These are phyloP conservation scores for Candida wancherniae DNA, from an alignment of 805 yeast species.

Conservation along the genomic window DNA sequence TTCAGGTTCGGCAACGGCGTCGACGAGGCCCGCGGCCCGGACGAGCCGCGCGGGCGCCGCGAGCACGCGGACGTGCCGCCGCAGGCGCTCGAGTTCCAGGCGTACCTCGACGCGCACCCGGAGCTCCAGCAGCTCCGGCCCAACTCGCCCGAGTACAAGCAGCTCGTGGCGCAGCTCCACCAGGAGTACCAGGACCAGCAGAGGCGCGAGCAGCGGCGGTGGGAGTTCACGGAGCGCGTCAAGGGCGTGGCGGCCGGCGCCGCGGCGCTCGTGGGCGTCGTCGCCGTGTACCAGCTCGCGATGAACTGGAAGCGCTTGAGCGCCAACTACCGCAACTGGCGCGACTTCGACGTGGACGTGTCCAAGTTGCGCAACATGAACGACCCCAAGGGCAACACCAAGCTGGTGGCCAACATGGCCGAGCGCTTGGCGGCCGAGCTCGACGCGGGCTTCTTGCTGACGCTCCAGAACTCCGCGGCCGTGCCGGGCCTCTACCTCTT, in stretches of 20 bases:
- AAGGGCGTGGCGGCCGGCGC: slow-evolving; percentile 44
- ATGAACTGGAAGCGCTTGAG: slow-evolving; percentile 41
- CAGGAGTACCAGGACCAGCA: slow-evolving; percentile 24
- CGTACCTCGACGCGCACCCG: slow-evolving; percentile 18
- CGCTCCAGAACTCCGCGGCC: slow-evolving; percentile 21
- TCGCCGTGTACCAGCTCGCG: slow-evolving; percentile 38
- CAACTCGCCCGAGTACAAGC: slow-evolving; percentile 36
- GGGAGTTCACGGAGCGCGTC: slow-evolving; percentile 40
- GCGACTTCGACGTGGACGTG: slow-evolving; percentile 34
- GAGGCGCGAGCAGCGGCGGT: slow-evolving; percentile 23
- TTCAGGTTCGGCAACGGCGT: slow-evolving; percentile 23
- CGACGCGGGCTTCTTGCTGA: slow-evolving; percentile 15
- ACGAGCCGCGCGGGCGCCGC: slow-evolving; percentile 5
- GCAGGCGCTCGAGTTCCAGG: slow-evolving; percentile 1
- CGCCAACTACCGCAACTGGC: slow-evolving; percentile 27
- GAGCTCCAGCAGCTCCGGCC: slow-evolving; percentile 22
- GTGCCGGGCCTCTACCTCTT: slow-evolving; percentile 33
- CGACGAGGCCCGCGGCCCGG: slow-evolving; percentile 1
- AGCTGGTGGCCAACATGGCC: slow-evolving; percentile 22
- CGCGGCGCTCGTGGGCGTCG: slow-evolving; percentile 31
- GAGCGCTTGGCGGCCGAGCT: slow-evolving; percentile 23
- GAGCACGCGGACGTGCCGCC: slow-evolving; percentile 3
- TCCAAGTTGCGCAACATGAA: slow-evolving; percentile 31
- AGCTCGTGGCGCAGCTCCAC: slow-evolving; percentile 25
- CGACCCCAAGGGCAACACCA: slow-evolving; percentile 28